phyloP scores from a whole-genome alignment of 345 rosid species.

The Gynandropsis gynandra region DNA sequence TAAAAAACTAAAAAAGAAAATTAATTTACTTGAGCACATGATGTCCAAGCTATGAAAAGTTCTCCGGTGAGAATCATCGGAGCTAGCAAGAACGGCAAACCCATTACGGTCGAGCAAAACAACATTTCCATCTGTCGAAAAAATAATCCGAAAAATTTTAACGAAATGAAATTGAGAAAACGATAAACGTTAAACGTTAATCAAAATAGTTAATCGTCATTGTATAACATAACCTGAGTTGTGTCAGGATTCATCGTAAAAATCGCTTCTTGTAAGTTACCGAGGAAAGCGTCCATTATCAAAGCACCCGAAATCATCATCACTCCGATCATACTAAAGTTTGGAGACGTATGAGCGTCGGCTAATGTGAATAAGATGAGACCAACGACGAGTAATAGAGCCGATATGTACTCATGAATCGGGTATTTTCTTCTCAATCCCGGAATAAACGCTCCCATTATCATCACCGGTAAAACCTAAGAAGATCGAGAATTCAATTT shows the following conservation, averaged over 20 bases:
- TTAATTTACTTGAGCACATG: constrained; percentile 58
- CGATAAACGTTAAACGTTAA: background rate
- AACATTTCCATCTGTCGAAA: constrained; percentile 66
- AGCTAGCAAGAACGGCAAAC: constrained; percentile 65
- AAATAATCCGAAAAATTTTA: background rate
- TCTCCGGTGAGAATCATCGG: constrained; percentile 86
- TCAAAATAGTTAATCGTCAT: background rate
- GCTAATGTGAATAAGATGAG: constrained; percentile 73
- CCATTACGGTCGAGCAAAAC: constrained; percentile 77
- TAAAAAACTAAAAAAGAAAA: background rate
- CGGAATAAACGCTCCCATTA: constrained; percentile 84
- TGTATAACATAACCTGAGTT: constrained; percentile 47
- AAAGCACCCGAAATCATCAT: constrained; percentile 73
- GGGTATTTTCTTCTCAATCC: constrained; percentile 80
- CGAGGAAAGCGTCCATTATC: constrained; percentile 77
- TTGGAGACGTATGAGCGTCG: constrained; percentile 77
- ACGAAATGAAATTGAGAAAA: background rate
- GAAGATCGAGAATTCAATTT: background rate
- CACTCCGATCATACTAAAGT: constrained; percentile 65
- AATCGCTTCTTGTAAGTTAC: constrained; percentile 89
- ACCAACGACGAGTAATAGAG: constrained; percentile 66
- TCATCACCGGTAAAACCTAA: constrained; percentile 79
- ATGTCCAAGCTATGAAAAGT: constrained; percentile 70
- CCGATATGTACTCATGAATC: constrained; percentile 64
- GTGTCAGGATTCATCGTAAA: constrained; percentile 79